phyloP scores from a whole-genome alignment of 345 rosid genomes.

The Camelina sativa region DNA sequence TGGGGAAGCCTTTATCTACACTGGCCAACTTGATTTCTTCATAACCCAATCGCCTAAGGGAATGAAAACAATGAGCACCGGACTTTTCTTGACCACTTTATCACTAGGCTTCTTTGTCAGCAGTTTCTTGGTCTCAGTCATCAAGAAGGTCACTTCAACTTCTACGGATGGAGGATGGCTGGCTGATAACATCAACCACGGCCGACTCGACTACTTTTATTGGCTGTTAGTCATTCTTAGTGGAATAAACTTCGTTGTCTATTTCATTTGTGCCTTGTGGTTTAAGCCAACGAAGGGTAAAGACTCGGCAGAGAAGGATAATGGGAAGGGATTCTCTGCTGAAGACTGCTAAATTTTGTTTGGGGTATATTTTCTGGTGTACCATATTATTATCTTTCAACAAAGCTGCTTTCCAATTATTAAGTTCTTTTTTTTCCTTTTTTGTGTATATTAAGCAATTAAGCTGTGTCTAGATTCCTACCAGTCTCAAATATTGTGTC shows the following conservation, averaged over 20 bases:
- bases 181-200: constrained; percentile 57
- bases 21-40: constrained; percentile 79
- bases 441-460: constrained; percentile 21
- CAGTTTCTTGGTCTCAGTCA: constrained; percentile 57
- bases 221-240: constrained; percentile 53
- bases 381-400: constrained; percentile 10
- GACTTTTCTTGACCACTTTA: constrained; percentile 64
- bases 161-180: constrained; percentile 48
- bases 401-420: constrained; percentile 10
- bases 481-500: constrained; percentile 14
- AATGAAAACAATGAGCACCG: constrained; percentile 77
- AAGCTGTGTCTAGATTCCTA: constrained; percentile 23
- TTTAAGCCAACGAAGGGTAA: constrained; percentile 50
- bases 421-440: neutral
- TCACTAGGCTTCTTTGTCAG: constrained; percentile 72
- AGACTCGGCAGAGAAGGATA: constrained; percentile 34
- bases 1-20: constrained; percentile 70
- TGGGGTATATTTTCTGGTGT: neutral
- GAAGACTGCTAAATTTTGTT: constrained; percentile 42
- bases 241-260: constrained; percentile 48
- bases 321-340: constrained; percentile 37
- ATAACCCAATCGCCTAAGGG: constrained; percentile 69
- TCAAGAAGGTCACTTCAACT: constrained; percentile 47
- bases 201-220: constrained; percentile 58
- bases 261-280: constrained; percentile 49